Evolutionary conservation across 495 filamentous ascomycete species (phyloP).

Genomic region (Penicillium cosmopolitanum): DNA sequence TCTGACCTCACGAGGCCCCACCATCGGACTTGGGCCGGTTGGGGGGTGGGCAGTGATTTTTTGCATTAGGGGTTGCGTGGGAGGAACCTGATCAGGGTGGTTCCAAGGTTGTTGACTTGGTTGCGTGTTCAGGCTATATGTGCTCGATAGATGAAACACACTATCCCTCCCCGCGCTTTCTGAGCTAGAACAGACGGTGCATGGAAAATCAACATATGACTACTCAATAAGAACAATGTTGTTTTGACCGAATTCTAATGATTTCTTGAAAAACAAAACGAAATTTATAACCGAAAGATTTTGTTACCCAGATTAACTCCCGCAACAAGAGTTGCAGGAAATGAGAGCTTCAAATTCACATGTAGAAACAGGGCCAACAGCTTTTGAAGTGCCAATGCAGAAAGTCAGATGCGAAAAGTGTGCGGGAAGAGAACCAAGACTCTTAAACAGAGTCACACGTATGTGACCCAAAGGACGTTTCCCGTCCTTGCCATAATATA

Average conservation of each 20-base stretch:
- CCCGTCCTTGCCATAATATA: not conserved
- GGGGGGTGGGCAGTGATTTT: not conserved
- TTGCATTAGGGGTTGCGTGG: not conserved
- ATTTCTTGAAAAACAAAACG: not conserved
- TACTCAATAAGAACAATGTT: no score
- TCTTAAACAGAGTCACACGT: conserved; percentile 2
- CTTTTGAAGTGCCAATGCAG: conserved; percentile 1
- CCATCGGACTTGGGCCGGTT: conserved; percentile 10
- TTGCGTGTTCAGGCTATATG: no score
- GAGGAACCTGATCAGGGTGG: not conserved
- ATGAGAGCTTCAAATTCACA: not conserved
- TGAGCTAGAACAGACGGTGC: no score
- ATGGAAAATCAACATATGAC: no score
- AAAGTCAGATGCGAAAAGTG: conserved; percentile 2
- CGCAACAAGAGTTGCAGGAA: not conserved
- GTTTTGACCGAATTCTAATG: not conserved
- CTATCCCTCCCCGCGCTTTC: no score
- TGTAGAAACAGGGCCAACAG: not conserved
- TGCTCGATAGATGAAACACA: no score
- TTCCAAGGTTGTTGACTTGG: no score
- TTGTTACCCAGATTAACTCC: not conserved
- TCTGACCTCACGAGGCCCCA: conserved; percentile 6
- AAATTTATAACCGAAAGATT: conserved; percentile 2
- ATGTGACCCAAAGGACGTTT: not conserved
- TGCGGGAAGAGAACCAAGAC: not conserved